Evolutionary conservation across 2,329 filamentous ascomycete species (phyloP).

Genomic region (Lasiodiplodia sp.): DNA sequence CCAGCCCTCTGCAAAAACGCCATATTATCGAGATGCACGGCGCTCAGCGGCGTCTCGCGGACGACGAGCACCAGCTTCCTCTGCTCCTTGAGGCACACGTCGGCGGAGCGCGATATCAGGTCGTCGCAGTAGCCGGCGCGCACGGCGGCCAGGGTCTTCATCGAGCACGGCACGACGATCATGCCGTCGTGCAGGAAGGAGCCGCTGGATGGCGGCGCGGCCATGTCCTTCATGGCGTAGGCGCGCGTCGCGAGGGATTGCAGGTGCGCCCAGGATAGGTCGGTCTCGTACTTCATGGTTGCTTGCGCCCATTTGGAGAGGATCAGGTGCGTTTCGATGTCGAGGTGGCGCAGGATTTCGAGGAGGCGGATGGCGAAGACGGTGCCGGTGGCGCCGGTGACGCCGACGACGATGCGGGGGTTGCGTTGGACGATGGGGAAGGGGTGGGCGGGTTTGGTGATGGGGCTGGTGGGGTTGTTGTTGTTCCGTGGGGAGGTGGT

Average conservation of each 20-base stretch:
- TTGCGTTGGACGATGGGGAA: conserved; percentile 28
- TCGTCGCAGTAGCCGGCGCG: conserved; percentile 54
- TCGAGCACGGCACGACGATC: conserved; percentile 58
- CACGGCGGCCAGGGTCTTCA: conserved; percentile 58
- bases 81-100: conserved; percentile 57
- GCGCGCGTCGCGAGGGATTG: conserved; percentile 32
- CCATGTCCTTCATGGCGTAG: conserved; percentile 54
- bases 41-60: conserved; percentile 56
- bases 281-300: conserved; percentile 42
- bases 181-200: conserved; percentile 57
- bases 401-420: conserved; percentile 54
- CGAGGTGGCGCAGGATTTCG: conserved; percentile 49
- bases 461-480: not conserved
- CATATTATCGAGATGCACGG: conserved; percentile 59
- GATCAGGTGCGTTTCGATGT: conserved; percentile 54
- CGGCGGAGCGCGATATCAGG: conserved; percentile 55
- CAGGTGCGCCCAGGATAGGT: conserved; percentile 22
- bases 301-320: conserved; percentile 59
- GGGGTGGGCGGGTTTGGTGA: not conserved
- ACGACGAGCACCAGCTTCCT: conserved; percentile 50
- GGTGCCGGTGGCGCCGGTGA: conserved; percentile 60
- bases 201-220: conserved; percentile 55
- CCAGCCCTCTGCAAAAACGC: conserved; percentile 34
- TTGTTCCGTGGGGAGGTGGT: no score
- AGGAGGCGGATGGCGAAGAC: conserved; percentile 54